Base-by-base conservation (phyloP, 352 stramenopile genomes). In the Phytophthora nicotianae region DNA sequence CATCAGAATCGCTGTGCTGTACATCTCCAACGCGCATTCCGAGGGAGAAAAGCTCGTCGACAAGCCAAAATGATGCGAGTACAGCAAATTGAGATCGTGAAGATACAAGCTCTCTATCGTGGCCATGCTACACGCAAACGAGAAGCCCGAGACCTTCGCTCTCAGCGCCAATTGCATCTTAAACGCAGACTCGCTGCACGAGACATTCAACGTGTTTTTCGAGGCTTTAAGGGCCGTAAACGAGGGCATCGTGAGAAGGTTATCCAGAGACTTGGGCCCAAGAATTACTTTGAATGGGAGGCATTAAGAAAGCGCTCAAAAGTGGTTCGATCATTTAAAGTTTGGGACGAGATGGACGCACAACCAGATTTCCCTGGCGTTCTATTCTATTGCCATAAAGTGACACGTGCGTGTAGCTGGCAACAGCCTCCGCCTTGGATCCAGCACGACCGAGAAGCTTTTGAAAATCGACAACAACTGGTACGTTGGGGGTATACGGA, bases 301-400 rank as follows among this genome's bases (percentile, higher is more conserved):
- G 51, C 50, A 20, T 51, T 78, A 1, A 58, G 69, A 6, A 59
- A 66, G 5, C 65, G 72, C 14, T 72, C 81, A 3, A 41, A 40
- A 0, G 24, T 74, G n/a, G 26, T 70, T 19, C 65, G 72, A 7
- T 82, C 62, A 4, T 93, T 79, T 66, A 78, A 87, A 40, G 78
- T 91, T 5, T 96, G 86, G 86, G 75, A 93, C 46, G 86, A 93
- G 48, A 77, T 93, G 61, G 68, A 87, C 33, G 63, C 80, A 0
- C 66, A 48, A 4, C 19, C 43, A 17, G 74, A 79, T 13, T 88
- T 89, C 32, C 74, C 74, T 4, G 58, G 69, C 4, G 75, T 92
- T 4, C 63, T 63, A 7, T 94, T 96, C 41, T 96, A 94, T 59
- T 83, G 75, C 50, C 81, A 96, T 38, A 72, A 79, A 10, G 68